phyloP scores from a whole-genome alignment of 179 eudicot genomes.

The Patellifolia procumbens region DNA sequence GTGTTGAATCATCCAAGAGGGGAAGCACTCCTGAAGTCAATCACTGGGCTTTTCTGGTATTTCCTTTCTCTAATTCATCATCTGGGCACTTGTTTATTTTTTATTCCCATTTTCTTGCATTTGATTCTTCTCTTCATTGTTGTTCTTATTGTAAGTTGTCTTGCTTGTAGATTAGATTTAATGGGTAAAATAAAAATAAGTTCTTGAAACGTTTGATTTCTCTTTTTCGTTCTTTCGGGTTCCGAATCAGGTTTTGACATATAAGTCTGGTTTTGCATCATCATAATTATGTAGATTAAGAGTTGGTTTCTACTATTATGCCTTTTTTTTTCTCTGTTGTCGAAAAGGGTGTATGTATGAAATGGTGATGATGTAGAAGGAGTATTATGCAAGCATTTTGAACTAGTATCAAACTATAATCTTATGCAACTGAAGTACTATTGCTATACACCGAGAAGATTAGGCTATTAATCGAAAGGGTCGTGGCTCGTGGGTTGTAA shows the following conservation, averaged over 20 bases:
- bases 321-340: no score
- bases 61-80: neutral
- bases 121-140: neutral
- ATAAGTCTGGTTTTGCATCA: no score
- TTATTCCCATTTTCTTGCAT: neutral
- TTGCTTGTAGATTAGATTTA: no score
- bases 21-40: conserved; percentile 31
- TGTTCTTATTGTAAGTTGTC: no score
- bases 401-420: no score
- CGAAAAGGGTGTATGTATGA: no score
- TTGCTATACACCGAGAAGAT: neutral
- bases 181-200: neutral
- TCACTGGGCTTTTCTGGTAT: conserved; percentile 67
- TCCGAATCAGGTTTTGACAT: neutral
- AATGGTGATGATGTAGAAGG: no score
- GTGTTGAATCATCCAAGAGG: conserved; percentile 18
- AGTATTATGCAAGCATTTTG: no score
- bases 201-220: neutral
- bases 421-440: no score
- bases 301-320: neutral
- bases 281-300: neutral
- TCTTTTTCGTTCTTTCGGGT: neutral
- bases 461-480: no score
- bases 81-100: neutral
- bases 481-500: neutral